Evolutionary conservation across 2,329 filamentous ascomycete genomes (phyloP), one percentile per base, ranked within the genome.

Genomic region (Zasmidium citrigriseum): DNA sequence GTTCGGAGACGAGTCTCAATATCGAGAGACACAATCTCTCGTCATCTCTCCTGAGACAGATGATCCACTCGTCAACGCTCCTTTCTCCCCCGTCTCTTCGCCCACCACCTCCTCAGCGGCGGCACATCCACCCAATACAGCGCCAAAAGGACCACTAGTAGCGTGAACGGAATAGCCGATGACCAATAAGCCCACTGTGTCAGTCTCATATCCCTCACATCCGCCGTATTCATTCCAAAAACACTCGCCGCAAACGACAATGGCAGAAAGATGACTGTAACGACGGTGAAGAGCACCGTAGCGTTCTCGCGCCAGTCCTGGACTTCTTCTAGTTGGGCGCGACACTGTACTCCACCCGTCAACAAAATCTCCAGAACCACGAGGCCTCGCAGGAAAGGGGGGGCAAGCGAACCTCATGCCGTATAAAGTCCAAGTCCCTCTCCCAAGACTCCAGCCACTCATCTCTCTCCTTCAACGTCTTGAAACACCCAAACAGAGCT

Each of bases 201-300:
- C n/a, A n/a, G 4, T 14, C 41, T 18, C 57, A 54, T 59, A 18
- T 59, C 27, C 7, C 56, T 51, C 5, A 61, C 27, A 24, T 60
- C 57, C 14, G 27, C 44, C 12, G 48, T 56, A 46, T 61, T 63
- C 50, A 63, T 61, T 18, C 59, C 52, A 22, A 61, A 57, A 20
- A 60, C 29, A 14, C 44, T 51, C 7, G 56, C 51, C 7, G 59
- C 54, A 38, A 61, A 61, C 18, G 25, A 55, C 1, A 59, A 52
- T 21, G 59, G 59, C 10, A 63, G 58, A 24, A 63, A 63, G 54
- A 63, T 58, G 25, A 63, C 54, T 12, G 60, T 61, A 45, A 52
- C 56, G 16, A 59, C 27, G 20, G 58, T 51, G 58, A 60, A 60
- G 29, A 60, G 46, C 10, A 58, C 53, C 22, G 27, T 27, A 20